Evolutionary conservation across 805 yeast genomes (phyloP).

Genomic region (Starmerella kuoi): DNA sequence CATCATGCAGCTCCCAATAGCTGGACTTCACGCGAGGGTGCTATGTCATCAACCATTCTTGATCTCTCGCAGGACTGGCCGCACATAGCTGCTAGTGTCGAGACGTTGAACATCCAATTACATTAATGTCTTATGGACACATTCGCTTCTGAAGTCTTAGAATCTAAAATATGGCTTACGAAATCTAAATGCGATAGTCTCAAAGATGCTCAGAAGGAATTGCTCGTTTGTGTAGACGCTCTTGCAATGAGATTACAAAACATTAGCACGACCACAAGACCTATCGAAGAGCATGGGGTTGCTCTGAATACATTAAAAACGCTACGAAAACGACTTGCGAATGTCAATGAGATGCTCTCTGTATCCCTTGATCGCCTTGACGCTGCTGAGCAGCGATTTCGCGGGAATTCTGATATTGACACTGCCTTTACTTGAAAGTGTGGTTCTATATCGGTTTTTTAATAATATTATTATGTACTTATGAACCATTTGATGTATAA

Average conservation of each 20-base stretch:
- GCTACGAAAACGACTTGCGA: slow-evolving; percentile 3
- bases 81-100: too few relatives aligned
- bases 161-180: slow-evolving; percentile 13
- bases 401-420: too few relatives aligned
- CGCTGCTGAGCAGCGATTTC: neutral
- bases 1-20: too few relatives aligned
- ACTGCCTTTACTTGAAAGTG: too few relatives aligned
- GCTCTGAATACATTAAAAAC: neutral
- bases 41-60: too few relatives aligned
- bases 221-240: slow-evolving; percentile 8
- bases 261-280: slow-evolving; percentile 3
- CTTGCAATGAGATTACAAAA: slow-evolving; percentile 11
- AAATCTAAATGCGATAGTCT: slow-evolving; percentile 10
- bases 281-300: neutral
- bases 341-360: slow-evolving; percentile 1
- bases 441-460: too few relatives aligned
- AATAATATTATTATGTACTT: too few relatives aligned
- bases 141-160: slow-evolving; percentile 12
- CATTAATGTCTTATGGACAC: too few relatives aligned
- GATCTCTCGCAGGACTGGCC: too few relatives aligned
- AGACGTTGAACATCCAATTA: too few relatives aligned
- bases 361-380: slow-evolving; percentile 2
- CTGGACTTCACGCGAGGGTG: too few relatives aligned
- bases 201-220: slow-evolving; percentile 10
- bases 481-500: too few relatives aligned